Evolutionary conservation across 805 yeast species (phyloP).

Genomic region (Spencermartinsiella europaea): DNA sequence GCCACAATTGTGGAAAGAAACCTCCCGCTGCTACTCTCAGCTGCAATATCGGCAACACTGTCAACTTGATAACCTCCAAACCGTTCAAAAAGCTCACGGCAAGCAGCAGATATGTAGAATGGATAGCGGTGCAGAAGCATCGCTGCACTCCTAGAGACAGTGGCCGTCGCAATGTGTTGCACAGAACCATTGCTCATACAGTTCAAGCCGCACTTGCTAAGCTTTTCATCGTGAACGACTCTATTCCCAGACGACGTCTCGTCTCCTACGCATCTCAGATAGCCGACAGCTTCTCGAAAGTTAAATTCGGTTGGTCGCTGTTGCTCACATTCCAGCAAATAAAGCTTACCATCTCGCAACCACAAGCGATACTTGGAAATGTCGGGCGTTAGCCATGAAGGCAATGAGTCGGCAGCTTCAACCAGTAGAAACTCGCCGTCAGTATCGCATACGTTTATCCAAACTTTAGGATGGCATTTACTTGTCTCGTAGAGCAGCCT

Average conservation of each 20-base stretch:
- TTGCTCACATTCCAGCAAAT: not conserved
- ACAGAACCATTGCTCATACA: not conserved
- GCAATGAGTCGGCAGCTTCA: constrained; percentile 44
- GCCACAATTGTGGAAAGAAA: not conserved
- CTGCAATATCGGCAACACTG: not conserved
- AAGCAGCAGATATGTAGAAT: constrained; percentile 21
- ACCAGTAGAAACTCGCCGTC: constrained; percentile 54
- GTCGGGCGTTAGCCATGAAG: constrained; percentile 44
- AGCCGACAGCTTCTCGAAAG: not conserved
- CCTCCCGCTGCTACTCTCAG: not conserved
- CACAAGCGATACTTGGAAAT: constrained; percentile 41
- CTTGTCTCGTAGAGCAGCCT: constrained; percentile 22
- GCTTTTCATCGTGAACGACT: not conserved
- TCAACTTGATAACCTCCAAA: no score
- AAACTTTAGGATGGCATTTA: constrained; percentile 8
- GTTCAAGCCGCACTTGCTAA: not conserved
- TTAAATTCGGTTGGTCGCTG: not conserved
- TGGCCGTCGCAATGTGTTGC: constrained; percentile 19
- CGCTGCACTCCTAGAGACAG: constrained; percentile 24
- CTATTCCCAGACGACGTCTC: not conserved
- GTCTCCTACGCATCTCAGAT: not conserved
- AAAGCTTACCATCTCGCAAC: not conserved
- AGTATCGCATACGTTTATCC: constrained; percentile 33
- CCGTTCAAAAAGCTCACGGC: constrained; percentile 1
- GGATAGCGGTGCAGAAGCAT: constrained; percentile 20